phyloP scores from a whole-genome alignment of 106 monocot species.

The Allium fistulosum region DNA sequence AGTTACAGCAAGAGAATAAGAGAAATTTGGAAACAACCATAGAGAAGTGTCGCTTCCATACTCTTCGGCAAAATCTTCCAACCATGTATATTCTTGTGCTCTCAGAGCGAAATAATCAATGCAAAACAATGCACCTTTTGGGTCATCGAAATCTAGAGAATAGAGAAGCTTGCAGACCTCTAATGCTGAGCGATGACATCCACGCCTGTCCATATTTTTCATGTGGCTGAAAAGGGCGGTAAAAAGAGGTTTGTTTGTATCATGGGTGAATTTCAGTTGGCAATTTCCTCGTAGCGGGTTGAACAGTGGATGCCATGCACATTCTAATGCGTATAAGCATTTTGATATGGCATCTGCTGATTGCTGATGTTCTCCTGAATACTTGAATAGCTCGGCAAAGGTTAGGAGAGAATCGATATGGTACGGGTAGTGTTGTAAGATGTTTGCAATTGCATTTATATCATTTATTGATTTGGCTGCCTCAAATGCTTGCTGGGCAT shows the following conservation, averaged over 20 bases:
- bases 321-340: constrained; percentile 85
- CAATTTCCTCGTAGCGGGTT: constrained; percentile 50
- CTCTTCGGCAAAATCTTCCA: constrained; percentile 69
- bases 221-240: constrained; percentile 88
- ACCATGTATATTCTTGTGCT: constrained; percentile 79
- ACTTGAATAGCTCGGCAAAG: constrained; percentile 90
- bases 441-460: constrained; percentile 71
- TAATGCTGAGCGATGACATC: constrained; percentile 92
- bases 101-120: constrained; percentile 91
- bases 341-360: constrained; percentile 79
- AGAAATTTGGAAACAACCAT: constrained; percentile 93
- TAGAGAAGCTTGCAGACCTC: constrained; percentile 93
- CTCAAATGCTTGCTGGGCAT: constrained; percentile 84
- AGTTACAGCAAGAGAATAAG: constrained; percentile 74
- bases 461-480: constrained; percentile 79
- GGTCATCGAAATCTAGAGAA: constrained; percentile 82
- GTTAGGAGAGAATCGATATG: constrained; percentile 87
- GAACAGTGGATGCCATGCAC: constrained; percentile 92
- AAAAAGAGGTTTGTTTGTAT: constrained; percentile 82
- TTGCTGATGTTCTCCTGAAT: constrained; percentile 92
- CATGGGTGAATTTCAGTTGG: constrained; percentile 65
- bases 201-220: constrained; percentile 87
- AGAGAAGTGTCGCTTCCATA: constrained; percentile 69
- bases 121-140: constrained; percentile 83
- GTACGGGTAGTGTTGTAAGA: constrained; percentile 68